Base-by-base conservation (phyloP, 148 eudicot species). In the Rhododendron kiyosumense region DNA sequence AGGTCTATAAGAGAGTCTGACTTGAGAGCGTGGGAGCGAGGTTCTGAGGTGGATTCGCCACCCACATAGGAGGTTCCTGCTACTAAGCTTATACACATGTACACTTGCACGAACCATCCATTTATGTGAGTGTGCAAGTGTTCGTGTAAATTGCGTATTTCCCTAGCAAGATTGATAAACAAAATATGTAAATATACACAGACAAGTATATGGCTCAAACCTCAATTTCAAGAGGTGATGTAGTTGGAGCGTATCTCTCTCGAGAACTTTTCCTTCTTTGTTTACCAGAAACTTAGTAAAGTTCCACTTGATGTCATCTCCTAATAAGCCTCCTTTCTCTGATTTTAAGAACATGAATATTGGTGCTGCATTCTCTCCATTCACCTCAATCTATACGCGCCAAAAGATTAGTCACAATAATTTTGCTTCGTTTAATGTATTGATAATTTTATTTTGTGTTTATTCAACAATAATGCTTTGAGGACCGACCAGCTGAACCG, bases 291-390 rank as follows among this genome's bases (percentile, higher is more conserved):
- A 93, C 86, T 95, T 95, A 3, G 96, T 92, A 69, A 93, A 95
- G 90, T 95, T 95, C 98, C 96, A 95, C 88, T 95, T 95, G 87
- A 94, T 91, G 63, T 85, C 92, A 86, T 94, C 89, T 14, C 89
- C 86, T 12, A 95, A 57, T 22, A 93, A 34, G 77, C 96, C 98
- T 24, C 91, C 93, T 87, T 92, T 92, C 85, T 91, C 88, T 9
- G 93, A 83, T 82, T 94, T 94, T 63, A 95, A 88, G 88, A 86
- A 91, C 92, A 92, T 90, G 89, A 92, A 95, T 15, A 95, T 89
- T n/a, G 96, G 95, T 28, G 90, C 94, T 77, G 94, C 91, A 90
- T 92, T 93, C 86, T 78, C 79, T 43, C 86, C 86, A 34, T 85
- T 85, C 28, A 85, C 86, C 41, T 78, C 83, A 41, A 85, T 78